These are phyloP conservation scores for Nannizziopsis barbatae DNA, from an alignment of 2,329 filamentous ascomycete genomes.

Conservation along the genomic window DNA sequence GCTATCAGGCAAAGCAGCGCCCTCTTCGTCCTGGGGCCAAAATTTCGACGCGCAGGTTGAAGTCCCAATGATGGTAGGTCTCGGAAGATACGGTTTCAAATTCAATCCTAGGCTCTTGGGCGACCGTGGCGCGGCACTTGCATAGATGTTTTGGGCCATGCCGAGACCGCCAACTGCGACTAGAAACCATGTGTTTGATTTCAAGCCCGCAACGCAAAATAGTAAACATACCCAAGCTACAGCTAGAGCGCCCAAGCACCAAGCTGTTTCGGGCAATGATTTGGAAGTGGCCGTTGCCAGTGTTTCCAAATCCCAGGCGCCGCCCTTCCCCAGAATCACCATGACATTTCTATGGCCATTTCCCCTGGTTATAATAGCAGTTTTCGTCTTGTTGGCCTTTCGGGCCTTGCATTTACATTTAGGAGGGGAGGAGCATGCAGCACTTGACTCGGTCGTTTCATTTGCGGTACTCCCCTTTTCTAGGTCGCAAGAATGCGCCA, in stretches of 20 bases:
- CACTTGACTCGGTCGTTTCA: no score
- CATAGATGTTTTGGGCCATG: slow-evolving; percentile 33
- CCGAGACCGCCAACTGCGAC: slow-evolving; percentile 33
- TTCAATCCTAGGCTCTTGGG: slow-evolving; percentile 24
- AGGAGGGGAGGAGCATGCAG: no score
- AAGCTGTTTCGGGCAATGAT: not conserved
- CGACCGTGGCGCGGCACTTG: slow-evolving; percentile 23
- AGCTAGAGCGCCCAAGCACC: slow-evolving; percentile 18
- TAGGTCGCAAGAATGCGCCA: no score
- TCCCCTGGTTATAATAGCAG: not conserved
- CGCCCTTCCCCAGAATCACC: not conserved
- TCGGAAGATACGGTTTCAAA: slow-evolving; percentile 10
- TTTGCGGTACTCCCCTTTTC: no score
- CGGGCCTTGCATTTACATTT: no score
- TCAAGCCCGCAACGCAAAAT: slow-evolving; percentile 30
- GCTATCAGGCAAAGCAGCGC: no score
- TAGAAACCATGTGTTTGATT: slow-evolving; percentile 32
- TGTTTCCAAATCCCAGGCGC: not conserved
- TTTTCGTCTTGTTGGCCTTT: not conserved
- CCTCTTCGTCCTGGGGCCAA: no score
- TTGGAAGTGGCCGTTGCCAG: not conserved
- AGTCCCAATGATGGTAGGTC: not conserved
- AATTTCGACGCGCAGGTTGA: no score
- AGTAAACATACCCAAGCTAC: slow-evolving; percentile 34
- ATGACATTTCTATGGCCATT: not conserved